Evolutionary conservation across 176 grass and related monocot species (phyloP).

Genomic region (Zizania latifolia): DNA sequence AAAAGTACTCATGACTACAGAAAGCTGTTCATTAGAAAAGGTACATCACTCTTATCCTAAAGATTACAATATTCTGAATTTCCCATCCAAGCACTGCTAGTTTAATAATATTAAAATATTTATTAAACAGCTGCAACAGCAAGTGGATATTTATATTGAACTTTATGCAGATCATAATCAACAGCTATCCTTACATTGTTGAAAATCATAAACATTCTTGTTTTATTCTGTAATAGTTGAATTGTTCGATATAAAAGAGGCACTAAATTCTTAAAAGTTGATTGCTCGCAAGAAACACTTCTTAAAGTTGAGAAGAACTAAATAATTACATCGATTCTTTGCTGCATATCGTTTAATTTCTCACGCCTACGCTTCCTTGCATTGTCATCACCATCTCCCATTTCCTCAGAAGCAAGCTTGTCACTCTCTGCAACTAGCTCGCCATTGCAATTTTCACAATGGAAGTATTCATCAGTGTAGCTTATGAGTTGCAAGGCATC

Average conservation of each 20-base stretch:
- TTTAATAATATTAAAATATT: background rate
- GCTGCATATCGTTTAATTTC: constrained; percentile 91
- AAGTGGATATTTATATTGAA: background rate
- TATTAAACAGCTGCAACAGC: background rate
- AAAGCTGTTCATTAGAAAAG: background rate
- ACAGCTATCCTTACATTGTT: background rate
- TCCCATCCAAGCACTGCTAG: constrained; percentile 17
- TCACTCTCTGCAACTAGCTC: constrained; percentile 97
- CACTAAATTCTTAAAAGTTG: background rate
- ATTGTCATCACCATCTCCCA: constrained; percentile 96
- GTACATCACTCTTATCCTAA: background rate
- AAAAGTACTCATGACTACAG: background rate
- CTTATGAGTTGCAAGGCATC: constrained; percentile 89
- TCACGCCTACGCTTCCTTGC: constrained; percentile 64
- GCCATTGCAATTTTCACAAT: constrained; percentile 92
- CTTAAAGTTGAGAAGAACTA: background rate
- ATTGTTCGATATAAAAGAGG: background rate
- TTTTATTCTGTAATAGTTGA: background rate
- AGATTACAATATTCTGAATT: background rate
- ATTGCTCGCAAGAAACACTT: background rate
- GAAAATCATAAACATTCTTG: background rate
- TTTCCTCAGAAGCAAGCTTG: constrained; percentile 97
- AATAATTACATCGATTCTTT: constrained; percentile 72
- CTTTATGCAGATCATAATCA: background rate
- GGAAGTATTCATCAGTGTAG: constrained; percentile 73